Percentiles rank a stretch among this genome's conserved stretches.
Conservation (phyloP, 352 stramenopile genomes). For the Phytophthora fragariaefolia region DNA sequence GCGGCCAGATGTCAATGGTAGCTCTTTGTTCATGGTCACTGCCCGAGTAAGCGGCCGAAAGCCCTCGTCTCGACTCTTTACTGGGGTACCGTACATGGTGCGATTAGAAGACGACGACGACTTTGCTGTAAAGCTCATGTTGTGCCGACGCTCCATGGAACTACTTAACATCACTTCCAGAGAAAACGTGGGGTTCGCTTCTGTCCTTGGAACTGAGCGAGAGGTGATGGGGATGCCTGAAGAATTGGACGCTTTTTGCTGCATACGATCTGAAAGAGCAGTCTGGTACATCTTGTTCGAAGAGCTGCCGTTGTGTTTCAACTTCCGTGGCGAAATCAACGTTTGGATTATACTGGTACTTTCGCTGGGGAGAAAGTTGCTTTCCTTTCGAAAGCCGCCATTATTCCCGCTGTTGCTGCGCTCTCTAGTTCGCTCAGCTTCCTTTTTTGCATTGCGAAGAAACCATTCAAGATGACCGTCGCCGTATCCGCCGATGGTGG, state of each 20-base stretch:
- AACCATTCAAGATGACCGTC: conserved; percentile 42
- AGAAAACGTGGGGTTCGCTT: conserved; percentile 22
- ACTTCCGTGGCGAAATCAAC: conserved; percentile 46
- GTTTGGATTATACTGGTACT: conserved; percentile 47
- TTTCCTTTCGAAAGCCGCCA: conserved; percentile 27
- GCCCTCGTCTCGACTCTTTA: conserved; percentile 27
- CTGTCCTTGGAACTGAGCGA: conserved; percentile 19
- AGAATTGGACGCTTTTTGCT: background rate
- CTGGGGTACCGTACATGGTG: conserved; percentile 27
- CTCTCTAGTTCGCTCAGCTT: conserved; percentile 22
- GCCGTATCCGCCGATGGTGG: conserved; percentile 35
- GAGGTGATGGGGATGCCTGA: conserved; percentile 23
- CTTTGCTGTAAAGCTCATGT: conserved; percentile 7
- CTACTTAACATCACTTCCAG: conserved; percentile 31
- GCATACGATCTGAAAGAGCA: conserved; percentile 4
- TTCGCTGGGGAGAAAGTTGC: conserved; percentile 24
- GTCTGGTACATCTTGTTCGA: conserved; percentile 10
- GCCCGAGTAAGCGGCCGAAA: conserved; percentile 42
- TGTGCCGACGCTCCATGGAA: conserved; percentile 28
- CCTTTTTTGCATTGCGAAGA: conserved; percentile 31
- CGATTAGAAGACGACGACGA: conserved; percentile 9
- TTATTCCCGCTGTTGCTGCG: conserved; percentile 32
- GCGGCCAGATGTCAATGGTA: conserved; percentile 11
- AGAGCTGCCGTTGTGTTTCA: conserved; percentile 22
- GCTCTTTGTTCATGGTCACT: conserved; percentile 41